Conservation (phyloP, 805 yeast species). For the Kazachstania bromeliacearum region DNA sequence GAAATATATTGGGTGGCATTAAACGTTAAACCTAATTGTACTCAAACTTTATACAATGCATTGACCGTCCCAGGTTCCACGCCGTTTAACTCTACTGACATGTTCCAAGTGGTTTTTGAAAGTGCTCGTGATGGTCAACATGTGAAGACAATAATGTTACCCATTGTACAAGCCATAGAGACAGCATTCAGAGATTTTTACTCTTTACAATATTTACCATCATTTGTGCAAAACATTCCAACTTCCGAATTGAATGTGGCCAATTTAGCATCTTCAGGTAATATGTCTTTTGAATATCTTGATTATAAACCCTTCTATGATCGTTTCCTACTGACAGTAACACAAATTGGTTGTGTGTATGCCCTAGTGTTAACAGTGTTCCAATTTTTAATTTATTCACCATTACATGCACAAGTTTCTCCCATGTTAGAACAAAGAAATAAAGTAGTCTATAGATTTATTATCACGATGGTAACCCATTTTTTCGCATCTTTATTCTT, state of each 20-base stretch:
- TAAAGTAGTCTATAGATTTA: conserved; percentile 43
- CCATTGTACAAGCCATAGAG: conserved; percentile 34
- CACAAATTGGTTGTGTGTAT: conserved; percentile 69
- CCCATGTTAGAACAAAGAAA: conserved; percentile 35
- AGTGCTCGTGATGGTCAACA: conserved; percentile 54
- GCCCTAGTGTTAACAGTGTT: conserved; percentile 62
- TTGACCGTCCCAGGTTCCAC: conserved; percentile 12
- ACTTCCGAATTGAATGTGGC: conserved; percentile 3
- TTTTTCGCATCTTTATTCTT: conserved; percentile 50
- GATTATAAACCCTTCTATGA: conserved; percentile 45
- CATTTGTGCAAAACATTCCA: conserved; percentile 13
- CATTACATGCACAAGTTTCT: conserved; percentile 43
- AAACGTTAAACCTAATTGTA: conserved; percentile 41
- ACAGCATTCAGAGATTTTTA: conserved; percentile 3
- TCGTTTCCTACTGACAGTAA: conserved; percentile 50
- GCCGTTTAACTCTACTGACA: conserved; percentile 13
- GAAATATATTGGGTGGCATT: conserved; percentile 57
- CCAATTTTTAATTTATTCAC: conserved; percentile 53
- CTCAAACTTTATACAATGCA: conserved; percentile 23
- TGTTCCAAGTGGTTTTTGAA: conserved; percentile 41
- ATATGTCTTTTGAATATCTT: conserved; percentile 24
- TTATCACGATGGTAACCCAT: conserved; percentile 40
- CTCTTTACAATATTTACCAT: conserved; percentile 6
- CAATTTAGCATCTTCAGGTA: conserved; percentile 18
- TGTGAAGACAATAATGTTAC: conserved; percentile 37